These are phyloP conservation scores for Murraya paniculata DNA, from an alignment of 345 rosid genomes.

Conservation along the genomic window DNA sequence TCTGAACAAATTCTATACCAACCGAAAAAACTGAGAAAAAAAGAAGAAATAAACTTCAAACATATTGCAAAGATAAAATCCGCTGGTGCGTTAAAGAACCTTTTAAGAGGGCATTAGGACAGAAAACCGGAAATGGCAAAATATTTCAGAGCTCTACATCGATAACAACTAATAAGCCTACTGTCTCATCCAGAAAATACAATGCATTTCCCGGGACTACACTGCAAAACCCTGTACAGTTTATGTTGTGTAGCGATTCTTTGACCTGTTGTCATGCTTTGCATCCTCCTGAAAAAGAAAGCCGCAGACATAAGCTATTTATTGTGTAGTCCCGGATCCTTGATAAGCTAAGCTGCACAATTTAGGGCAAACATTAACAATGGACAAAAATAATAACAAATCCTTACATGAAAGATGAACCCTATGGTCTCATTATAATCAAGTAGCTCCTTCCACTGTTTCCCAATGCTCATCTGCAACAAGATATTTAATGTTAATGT, in stretches of 20 bases:
- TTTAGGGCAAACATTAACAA: not conserved
- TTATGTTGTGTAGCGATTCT: slow-evolving; percentile 61
- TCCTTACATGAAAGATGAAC: slow-evolving; percentile 76
- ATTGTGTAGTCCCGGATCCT: not conserved
- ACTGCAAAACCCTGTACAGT: slow-evolving; percentile 8
- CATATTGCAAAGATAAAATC: not conserved
- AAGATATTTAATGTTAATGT: not conserved
- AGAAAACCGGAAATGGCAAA: not conserved
- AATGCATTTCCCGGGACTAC: not conserved
- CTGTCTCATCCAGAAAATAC: not conserved
- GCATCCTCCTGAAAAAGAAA: slow-evolving; percentile 68
- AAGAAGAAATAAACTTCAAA: not conserved
- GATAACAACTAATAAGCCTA: not conserved
- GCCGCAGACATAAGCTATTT: not conserved
- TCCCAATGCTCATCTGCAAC: slow-evolving; percentile 78
- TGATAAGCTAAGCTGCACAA: not conserved
- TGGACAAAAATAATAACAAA: not conserved
- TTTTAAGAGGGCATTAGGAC: not conserved
- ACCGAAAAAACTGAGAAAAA: not conserved
- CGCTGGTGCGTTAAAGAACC: not conserved
- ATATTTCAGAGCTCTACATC: not conserved
- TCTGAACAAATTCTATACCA: no score
- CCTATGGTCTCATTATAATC: slow-evolving; percentile 70
- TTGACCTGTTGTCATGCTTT: slow-evolving; percentile 52
- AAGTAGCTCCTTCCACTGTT: slow-evolving; percentile 84